Conservation (phyloP, 257 asterid genomes). For the Penstemon eatonii region DNA sequence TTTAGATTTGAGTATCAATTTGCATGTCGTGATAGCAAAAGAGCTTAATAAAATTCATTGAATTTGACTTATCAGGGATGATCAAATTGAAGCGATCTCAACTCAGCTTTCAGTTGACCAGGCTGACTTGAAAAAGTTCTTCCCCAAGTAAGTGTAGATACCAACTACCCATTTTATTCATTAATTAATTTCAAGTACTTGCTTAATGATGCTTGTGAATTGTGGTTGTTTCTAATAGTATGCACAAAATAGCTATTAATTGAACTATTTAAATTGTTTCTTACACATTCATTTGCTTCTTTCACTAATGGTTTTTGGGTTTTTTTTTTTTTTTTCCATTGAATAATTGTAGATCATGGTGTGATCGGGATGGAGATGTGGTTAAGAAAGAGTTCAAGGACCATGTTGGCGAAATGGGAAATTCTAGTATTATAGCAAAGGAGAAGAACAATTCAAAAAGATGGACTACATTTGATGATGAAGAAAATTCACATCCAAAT, state of each 20-base stretch:
- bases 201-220: background rate
- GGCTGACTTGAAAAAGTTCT: slow-evolving; percentile 55
- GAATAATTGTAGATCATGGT: slow-evolving; percentile 52
- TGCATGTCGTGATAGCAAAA: background rate
- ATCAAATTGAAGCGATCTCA: slow-evolving; percentile 75
- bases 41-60: background rate
- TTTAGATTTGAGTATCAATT: background rate
- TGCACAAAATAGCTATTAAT: too few relatives aligned
- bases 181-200: background rate
- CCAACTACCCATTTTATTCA: background rate
- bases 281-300: background rate
- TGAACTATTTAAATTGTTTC: background rate
- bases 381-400: slow-evolving; percentile 77
- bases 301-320: slow-evolving; percentile 1
- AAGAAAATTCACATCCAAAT: slow-evolving; percentile 68
- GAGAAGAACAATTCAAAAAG: slow-evolving; percentile 40
- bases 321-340: background rate
- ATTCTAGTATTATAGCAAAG: slow-evolving; percentile 24
- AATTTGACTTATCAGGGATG: slow-evolving; percentile 45
- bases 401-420: slow-evolving; percentile 63
- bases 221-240: too few relatives aligned
- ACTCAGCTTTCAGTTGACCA: slow-evolving; percentile 75
- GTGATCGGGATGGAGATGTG: slow-evolving; percentile 59
- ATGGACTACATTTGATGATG: slow-evolving; percentile 65
- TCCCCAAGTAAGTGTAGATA: slow-evolving; percentile 58